phyloP scores from a whole-genome alignment of 2,329 filamentous ascomycete species.

The Apiospora pterosperma region DNA sequence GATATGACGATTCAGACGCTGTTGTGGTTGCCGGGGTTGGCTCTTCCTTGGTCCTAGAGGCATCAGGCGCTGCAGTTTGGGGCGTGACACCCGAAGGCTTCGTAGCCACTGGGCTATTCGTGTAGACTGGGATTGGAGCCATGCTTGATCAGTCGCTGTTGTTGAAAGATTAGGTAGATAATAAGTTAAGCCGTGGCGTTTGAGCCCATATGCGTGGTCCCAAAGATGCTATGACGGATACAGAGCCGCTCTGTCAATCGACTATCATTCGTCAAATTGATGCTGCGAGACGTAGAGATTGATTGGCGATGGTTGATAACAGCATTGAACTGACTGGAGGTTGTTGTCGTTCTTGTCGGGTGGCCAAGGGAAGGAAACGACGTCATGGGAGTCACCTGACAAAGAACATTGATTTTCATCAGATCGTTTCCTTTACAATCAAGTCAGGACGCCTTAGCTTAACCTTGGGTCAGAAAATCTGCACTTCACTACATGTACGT shows the following conservation, averaged over 20 bases:
- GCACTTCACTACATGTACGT: not conserved
- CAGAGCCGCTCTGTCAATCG: not conserved
- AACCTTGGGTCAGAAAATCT: too few relatives aligned
- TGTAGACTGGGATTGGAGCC: slow-evolving; percentile 60
- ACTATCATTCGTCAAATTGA: not conserved
- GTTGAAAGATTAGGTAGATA: slow-evolving; percentile 20
- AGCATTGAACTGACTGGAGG: too few relatives aligned
- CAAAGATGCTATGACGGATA: not conserved
- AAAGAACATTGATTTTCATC: not conserved
- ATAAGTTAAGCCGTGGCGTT: not conserved
- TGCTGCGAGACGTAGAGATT: not conserved
- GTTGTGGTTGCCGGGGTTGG: slow-evolving; percentile 24
- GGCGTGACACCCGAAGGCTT: slow-evolving; percentile 41
- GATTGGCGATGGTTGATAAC: not conserved
- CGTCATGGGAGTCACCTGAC: not conserved
- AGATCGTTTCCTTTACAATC: not conserved
- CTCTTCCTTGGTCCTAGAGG: slow-evolving; percentile 14
- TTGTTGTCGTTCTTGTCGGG: not conserved
- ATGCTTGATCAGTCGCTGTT: slow-evolving; percentile 33
- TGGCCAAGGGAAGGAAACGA: not conserved
- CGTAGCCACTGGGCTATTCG: slow-evolving; percentile 54
- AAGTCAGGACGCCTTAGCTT: too few relatives aligned
- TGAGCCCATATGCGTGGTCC: not conserved
- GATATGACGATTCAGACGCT: slow-evolving; percentile 26
- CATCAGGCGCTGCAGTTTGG: slow-evolving; percentile 19